Conservation (phyloP, 306 rosid species). For the Betula pendula region DNA sequence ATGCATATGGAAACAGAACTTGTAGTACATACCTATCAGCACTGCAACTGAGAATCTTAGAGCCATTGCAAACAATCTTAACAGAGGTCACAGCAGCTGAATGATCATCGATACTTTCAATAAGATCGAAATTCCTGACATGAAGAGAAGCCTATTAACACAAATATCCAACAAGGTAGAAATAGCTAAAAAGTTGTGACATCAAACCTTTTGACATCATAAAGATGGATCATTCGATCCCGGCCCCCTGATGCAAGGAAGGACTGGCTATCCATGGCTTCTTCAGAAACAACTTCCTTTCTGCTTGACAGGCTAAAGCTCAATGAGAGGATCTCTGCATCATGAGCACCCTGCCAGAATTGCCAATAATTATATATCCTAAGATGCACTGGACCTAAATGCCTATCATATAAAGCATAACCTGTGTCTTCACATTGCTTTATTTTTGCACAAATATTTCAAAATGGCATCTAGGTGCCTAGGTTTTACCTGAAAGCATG, state of each 20-base stretch:
- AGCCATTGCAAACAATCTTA: conserved; percentile 45
- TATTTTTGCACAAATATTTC: conserved; percentile 21
- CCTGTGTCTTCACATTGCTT: conserved; percentile 18
- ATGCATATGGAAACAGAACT: conserved; percentile 27
- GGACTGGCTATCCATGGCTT: conserved; percentile 31
- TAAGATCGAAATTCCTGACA: conserved; percentile 71
- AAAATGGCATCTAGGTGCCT: conserved; percentile 18
- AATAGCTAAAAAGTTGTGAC: conserved; percentile 22
- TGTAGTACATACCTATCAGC: conserved; percentile 59
- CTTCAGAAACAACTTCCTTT: conserved; percentile 30
- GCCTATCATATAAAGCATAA: conserved; percentile 11
- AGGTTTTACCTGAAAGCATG: conserved; percentile 58
- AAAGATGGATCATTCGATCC: conserved; percentile 68
- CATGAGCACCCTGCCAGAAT: conserved; percentile 69
- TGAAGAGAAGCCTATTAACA: conserved; percentile 28
- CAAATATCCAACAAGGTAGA: conserved; percentile 18
- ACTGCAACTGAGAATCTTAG: conserved; percentile 65
- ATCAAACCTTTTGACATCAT: conserved; percentile 63
- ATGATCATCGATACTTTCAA: conserved; percentile 62
- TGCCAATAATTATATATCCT: neutral
- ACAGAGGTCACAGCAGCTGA: conserved; percentile 74
- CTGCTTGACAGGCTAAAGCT: conserved; percentile 50
- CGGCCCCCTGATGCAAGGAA: conserved; percentile 74
- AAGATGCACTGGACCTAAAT: conserved; percentile 17
- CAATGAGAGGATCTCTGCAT: conserved; percentile 72